A percentile compares a stretch with the other conserved stretches of the same genome.
Evolutionary conservation across 75 land plant species (phyloP).

Genomic region (Chamaecyparis obtusa): DNA sequence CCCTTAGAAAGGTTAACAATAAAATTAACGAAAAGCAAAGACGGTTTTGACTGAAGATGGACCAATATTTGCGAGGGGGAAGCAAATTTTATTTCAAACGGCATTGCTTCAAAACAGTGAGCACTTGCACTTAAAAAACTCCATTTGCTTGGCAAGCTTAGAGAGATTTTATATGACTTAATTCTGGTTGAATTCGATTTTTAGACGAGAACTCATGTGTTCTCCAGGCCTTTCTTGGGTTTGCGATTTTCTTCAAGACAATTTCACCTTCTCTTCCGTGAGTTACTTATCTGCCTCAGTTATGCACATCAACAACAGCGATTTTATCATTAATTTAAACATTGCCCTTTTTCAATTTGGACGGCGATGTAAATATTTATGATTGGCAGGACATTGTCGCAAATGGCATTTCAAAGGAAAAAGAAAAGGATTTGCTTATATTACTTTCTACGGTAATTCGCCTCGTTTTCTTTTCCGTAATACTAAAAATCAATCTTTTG

Average conservation of each 20-base stretch:
- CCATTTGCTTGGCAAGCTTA: too few relatives aligned
- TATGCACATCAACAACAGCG: neutral
- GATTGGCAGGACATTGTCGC: neutral
- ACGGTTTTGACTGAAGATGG: too few relatives aligned
- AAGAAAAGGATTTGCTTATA: conserved; percentile 2
- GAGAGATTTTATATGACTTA: too few relatives aligned
- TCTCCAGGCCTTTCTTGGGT: neutral
- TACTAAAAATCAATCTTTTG: too few relatives aligned
- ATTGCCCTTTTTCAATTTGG: neutral
- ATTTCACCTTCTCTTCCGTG: neutral
- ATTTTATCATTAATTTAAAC: neutral
- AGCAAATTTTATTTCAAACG: too few relatives aligned
- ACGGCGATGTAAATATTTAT: neutral
- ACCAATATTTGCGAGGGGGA: too few relatives aligned
- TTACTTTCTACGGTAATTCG: neutral
- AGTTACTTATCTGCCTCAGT: neutral
- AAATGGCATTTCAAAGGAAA: conserved; percentile 1
- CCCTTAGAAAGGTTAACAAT: too few relatives aligned
- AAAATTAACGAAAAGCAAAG: too few relatives aligned
- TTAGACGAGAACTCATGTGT: neutral
- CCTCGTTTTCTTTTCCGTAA: neutral
- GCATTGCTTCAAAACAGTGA: too few relatives aligned
- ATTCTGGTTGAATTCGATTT: neutral
- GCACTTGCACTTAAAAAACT: too few relatives aligned
- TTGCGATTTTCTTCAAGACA: neutral